Percentiles rank a stretch among this genome's conserved stretches.
phyloP scores from a whole-genome alignment of 495 filamentous ascomycete genomes.

The Barbatosphaeria neglecta region DNA sequence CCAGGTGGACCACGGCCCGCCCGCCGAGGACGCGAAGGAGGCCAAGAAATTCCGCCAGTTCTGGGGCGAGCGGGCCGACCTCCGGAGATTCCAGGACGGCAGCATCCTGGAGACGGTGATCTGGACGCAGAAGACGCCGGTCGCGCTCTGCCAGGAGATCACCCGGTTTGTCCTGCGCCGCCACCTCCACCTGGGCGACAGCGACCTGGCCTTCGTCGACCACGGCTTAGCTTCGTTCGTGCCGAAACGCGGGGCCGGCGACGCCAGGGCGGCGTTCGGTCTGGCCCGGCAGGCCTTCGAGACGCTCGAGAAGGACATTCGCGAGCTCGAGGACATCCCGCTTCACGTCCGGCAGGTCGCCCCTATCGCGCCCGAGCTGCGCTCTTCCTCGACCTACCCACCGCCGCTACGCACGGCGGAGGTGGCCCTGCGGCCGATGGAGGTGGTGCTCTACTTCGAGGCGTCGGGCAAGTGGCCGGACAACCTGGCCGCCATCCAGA shows the following conservation, averaged over 20 bases:
- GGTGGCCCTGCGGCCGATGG: conserved; percentile 27
- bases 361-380: conserved; percentile 56
- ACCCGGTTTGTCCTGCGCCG: conserved; percentile 55
- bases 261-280: conserved; percentile 40
- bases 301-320: conserved; percentile 58
- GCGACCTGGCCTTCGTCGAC: conserved; percentile 46
- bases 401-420: conserved; percentile 31
- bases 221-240: conserved; percentile 50
- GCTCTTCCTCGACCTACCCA: conserved; percentile 53
- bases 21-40: conserved; percentile 64
- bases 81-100: conserved; percentile 64
- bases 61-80: conserved; percentile 64
- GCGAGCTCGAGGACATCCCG: conserved; percentile 66
- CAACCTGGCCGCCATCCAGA: conserved; percentile 76
- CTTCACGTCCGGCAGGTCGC: conserved; percentile 68
- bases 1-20: conserved; percentile 73
- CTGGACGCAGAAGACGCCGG: conserved; percentile 54
- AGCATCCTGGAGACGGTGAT: conserved; percentile 68
- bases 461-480: conserved; percentile 91
- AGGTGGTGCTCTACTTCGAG: conserved; percentile 81
- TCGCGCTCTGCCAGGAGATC: conserved; percentile 66
- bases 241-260: too few species aligned
- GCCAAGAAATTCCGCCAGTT: conserved; percentile 58
- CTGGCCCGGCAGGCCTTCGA: conserved; percentile 47
- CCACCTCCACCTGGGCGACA: conserved; percentile 43